Percentiles rank a stretch among this genome's conserved stretches.
These are phyloP conservation scores for Thalassia testudinum DNA, from an alignment of 116 monocot species.

Conservation along the genomic window DNA sequence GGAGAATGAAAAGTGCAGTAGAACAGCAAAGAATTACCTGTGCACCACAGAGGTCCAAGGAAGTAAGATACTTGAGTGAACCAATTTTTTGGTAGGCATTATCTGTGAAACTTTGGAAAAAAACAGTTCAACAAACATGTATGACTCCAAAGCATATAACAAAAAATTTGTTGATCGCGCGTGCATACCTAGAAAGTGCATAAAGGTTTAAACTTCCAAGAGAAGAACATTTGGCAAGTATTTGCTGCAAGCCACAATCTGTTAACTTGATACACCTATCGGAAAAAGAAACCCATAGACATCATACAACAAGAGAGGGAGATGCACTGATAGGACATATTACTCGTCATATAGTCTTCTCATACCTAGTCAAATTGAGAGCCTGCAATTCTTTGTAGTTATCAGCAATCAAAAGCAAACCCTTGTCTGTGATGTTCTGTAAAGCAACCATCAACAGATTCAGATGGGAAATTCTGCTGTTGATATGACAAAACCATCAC, in stretches of 20 bases:
- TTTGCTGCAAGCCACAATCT: conserved; percentile 49
- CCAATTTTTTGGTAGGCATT: conserved; percentile 50
- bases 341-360: not conserved
- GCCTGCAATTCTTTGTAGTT: conserved; percentile 39
- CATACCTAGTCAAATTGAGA: conserved; percentile 85
- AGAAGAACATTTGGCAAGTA: conserved; percentile 41
- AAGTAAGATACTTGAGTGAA: conserved; percentile 35
- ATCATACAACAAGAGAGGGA: too few species aligned
- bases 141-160: too few species aligned
- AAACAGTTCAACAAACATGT: not conserved
- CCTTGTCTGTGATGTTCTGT: conserved; percentile 70
- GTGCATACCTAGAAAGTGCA: conserved; percentile 66
- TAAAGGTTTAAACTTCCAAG: conserved; percentile 85
- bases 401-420: conserved; percentile 58
- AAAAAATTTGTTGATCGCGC: not conserved
- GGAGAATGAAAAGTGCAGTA: too few species aligned
- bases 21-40: conserved; percentile 28
- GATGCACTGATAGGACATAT: too few species aligned
- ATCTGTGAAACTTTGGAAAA: conserved; percentile 60
- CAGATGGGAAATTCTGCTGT: too few species aligned
- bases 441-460: too few species aligned
- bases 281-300: not conserved
- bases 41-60: conserved; percentile 81
- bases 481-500: too few species aligned
- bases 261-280: conserved; percentile 77